phyloP scores from a whole-genome alignment of 495 filamentous ascomycete genomes.

The Penicillium maclennaniae region DNA sequence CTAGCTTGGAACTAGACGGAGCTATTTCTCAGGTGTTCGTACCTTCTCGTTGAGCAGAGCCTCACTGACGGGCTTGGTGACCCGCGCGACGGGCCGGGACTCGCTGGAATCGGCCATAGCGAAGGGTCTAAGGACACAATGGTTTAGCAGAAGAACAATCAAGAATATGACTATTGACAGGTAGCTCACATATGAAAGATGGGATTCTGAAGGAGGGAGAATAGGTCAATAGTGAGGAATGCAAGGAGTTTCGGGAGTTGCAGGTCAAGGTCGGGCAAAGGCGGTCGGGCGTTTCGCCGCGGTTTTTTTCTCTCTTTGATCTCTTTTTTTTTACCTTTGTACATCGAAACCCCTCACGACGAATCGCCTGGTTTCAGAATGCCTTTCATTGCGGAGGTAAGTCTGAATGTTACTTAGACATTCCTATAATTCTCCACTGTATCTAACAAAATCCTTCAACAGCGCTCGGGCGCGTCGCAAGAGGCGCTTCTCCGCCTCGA shows the following conservation, averaged over 20 bases:
- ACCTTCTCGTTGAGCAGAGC: constrained; percentile 96
- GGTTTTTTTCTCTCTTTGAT: constrained; percentile 20
- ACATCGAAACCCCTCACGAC: constrained; percentile 9
- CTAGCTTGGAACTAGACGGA: not conserved
- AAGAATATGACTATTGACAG: not conserved
- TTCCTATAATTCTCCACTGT: not conserved
- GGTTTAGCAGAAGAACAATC: not conserved
- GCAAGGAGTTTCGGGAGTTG: constrained; percentile 33
- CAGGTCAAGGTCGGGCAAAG: constrained; percentile 35
- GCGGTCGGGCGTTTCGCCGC: constrained; percentile 44
- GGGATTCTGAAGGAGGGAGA: constrained; percentile 21
- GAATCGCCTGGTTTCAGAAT: constrained; percentile 29
- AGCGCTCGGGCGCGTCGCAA: constrained; percentile 45
- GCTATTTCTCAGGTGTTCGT: constrained; percentile 16
- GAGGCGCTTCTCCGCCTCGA: constrained; percentile 50
- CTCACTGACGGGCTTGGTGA: constrained; percentile 81
- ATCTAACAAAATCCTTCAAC: constrained; percentile 16
- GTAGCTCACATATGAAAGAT: constrained; percentile 12
- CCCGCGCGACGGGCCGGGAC: constrained; percentile 47
- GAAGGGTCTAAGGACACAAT: constrained; percentile 21
- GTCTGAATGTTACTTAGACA: constrained; percentile 8
- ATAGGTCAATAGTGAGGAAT: constrained; percentile 20
- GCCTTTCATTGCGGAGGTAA: constrained; percentile 42
- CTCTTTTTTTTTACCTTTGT: constrained; percentile 24
- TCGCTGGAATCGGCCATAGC: constrained; percentile 56